phyloP scores from a whole-genome alignment of 2,329 filamentous ascomycete genomes.

The Tolypocladium paradoxum region DNA sequence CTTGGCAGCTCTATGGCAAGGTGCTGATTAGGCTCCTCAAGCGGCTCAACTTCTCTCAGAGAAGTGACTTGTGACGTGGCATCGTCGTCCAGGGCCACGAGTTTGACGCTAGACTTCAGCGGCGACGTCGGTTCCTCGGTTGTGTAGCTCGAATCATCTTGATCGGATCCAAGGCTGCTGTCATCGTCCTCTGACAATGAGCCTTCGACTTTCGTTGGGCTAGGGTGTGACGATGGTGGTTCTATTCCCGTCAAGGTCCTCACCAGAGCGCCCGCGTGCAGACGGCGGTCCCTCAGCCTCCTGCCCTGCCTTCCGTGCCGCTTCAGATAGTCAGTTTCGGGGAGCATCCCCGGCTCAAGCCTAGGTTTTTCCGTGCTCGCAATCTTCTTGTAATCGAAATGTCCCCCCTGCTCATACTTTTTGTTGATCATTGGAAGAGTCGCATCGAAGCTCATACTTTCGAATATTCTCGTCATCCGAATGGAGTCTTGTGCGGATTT shows the following conservation, averaged over 20 bases:
- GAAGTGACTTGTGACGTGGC: conserved; percentile 40
- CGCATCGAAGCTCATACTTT: conserved; percentile 43
- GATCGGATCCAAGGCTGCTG: conserved; percentile 42
- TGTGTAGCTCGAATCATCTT: conserved; percentile 41
- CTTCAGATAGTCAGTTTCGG: conserved; percentile 37
- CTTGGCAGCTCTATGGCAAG: conserved; percentile 38
- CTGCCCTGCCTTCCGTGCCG: conserved; percentile 33
- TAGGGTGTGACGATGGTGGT: conserved; percentile 14
- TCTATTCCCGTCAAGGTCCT: conserved; percentile 16
- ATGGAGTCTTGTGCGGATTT: conserved; percentile 9
- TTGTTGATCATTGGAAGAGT: conserved; percentile 42
- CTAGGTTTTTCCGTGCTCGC: conserved; percentile 18
- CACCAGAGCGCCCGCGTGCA: conserved; percentile 13
- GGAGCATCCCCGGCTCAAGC: conserved; percentile 22
- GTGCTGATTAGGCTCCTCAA: conserved; percentile 35
- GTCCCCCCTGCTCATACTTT: conserved; percentile 47
- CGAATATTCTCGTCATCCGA: conserved; percentile 38
- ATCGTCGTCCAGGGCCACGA: conserved; percentile 38
- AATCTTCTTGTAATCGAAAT: conserved; percentile 34
- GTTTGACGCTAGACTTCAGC: conserved; percentile 34
- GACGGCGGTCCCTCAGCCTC: conserved; percentile 17
- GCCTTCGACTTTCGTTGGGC: conserved; percentile 26
- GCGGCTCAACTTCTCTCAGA: conserved; percentile 34
- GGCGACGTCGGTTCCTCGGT: conserved; percentile 39
- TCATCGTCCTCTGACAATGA: conserved; percentile 34